Percentiles rank a stretch among this genome's conserved stretches.
Evolutionary conservation across 352 stramenopile genomes (phyloP).

Genomic region (Peronospora farinosa): DNA sequence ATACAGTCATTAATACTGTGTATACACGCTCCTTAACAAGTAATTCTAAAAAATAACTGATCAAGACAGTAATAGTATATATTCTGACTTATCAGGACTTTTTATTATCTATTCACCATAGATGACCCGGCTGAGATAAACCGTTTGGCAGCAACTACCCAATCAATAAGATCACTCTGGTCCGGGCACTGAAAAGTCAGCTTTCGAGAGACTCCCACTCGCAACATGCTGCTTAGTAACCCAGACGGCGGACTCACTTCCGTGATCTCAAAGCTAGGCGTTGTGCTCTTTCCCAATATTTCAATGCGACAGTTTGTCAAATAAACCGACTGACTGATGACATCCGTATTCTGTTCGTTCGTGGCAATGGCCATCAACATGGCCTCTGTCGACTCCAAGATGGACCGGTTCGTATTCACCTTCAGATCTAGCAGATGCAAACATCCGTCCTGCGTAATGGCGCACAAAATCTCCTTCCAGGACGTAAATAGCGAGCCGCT

Average conservation of each 20-base stretch:
- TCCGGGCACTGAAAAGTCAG: slow-evolving; percentile 78
- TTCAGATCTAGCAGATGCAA: slow-evolving; percentile 74
- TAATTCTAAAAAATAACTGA: no score
- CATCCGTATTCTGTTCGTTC: slow-evolving; percentile 41
- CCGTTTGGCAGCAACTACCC: slow-evolving; percentile 67
- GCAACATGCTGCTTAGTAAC: slow-evolving; percentile 56
- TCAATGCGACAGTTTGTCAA: slow-evolving; percentile 68
- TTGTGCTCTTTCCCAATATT: slow-evolving; percentile 61
- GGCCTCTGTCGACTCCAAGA: slow-evolving; percentile 48
- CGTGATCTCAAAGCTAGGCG: slow-evolving; percentile 66
- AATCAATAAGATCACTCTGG: slow-evolving; percentile 74
- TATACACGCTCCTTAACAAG: no score
- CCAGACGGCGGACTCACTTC: slow-evolving; percentile 52
- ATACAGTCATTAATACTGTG: no score
- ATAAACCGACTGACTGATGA: slow-evolving; percentile 46
- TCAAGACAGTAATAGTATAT: neutral
- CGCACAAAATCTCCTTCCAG: slow-evolving; percentile 71
- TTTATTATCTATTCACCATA: slow-evolving; percentile 34
- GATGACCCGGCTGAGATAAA: slow-evolving; percentile 52
- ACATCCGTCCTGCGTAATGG: slow-evolving; percentile 68
- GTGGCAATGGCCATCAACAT: slow-evolving; percentile 55
- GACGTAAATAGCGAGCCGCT: slow-evolving; percentile 63
- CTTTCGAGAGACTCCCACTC: slow-evolving; percentile 53
- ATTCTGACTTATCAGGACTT: neutral
- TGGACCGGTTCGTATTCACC: slow-evolving; percentile 46